Evolutionary conservation across 2,329 filamentous ascomycete species (phyloP).

Genomic region (Aspergillus novofumigatus): DNA sequence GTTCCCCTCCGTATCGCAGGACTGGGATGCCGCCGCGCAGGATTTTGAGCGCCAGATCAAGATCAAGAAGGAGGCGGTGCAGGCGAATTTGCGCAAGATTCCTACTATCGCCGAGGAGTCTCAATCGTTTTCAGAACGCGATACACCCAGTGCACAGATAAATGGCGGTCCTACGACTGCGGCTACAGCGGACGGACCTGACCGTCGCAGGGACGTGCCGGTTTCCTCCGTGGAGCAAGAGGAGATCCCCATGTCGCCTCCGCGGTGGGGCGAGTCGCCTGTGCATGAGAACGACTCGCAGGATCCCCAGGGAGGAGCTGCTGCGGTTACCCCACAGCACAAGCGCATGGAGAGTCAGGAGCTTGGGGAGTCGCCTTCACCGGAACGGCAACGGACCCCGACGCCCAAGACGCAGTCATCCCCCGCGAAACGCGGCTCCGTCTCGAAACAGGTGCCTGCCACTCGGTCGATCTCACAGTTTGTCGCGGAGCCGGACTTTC

Average conservation of each 20-base stretch:
- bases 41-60: slow-evolving; percentile 14
- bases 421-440: slow-evolving; percentile 1
- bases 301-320: neutral
- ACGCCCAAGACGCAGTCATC: neutral
- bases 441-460: neutral
- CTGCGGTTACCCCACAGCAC: slow-evolving; percentile 5
- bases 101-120: slow-evolving; percentile 17
- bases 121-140: neutral
- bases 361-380: slow-evolving; percentile 20
- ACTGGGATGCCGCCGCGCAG: slow-evolving; percentile 29
- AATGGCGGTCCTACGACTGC: neutral
- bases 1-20: slow-evolving; percentile 33
- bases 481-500: neutral
- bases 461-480: slow-evolving; percentile 3
- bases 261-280: slow-evolving; percentile 3
- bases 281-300: slow-evolving; percentile 2
- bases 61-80: slow-evolving; percentile 10
- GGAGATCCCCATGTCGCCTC: slow-evolving; percentile 17
- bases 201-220: slow-evolving; percentile 19
- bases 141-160: neutral
- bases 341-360: slow-evolving; percentile 25
- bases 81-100: slow-evolving; percentile 9
- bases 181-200: neutral
- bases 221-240: slow-evolving; percentile 26
- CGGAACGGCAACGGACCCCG: slow-evolving; percentile 4